A percentile compares a stretch with the other conserved stretches of the same genome.
These are phyloP conservation scores for Rhodotorula sp. DNA, from an alignment of 1,284 basidiomycete genomes.

Conservation along the genomic window DNA sequence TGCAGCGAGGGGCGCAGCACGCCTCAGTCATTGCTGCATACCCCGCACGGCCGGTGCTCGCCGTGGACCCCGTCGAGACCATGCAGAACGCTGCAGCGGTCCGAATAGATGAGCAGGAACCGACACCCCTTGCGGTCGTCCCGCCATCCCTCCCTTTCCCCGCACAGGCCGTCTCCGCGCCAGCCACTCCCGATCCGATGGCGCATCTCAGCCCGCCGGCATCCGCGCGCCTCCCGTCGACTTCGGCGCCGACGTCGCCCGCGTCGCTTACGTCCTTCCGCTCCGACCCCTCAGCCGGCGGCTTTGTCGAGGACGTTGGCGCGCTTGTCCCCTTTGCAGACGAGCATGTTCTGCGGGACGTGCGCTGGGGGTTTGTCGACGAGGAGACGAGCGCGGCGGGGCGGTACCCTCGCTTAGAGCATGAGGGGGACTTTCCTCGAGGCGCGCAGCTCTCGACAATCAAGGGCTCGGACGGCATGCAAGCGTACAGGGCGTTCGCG, in stretches of 20 bases:
- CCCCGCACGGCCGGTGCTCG: background rate
- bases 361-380: slow-evolving; percentile 33
- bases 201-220: background rate
- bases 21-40: background rate
- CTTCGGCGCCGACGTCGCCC: background rate
- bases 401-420: slow-evolving; percentile 21
- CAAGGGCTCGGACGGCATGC: slow-evolving; percentile 51
- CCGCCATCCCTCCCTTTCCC: background rate
- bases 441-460: slow-evolving; percentile 28
- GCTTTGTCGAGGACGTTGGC: slow-evolving; percentile 15
- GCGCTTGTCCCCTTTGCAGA: slow-evolving; percentile 7
- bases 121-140: background rate
- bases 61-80: background rate
- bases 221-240: background rate
- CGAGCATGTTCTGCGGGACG: slow-evolving; percentile 16
- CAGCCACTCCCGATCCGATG: background rate
- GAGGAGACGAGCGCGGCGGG: background rate
- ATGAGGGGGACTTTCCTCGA: slow-evolving; percentile 30
- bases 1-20: background rate
- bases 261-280: background rate
- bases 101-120: background rate
- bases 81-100: background rate
- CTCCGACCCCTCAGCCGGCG: slow-evolving; percentile 23
- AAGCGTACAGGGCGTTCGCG: slow-evolving; percentile 38
- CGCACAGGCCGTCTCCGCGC: background rate